These are phyloP conservation scores for Ailanthus altissimus DNA, from an alignment of 345 rosid genomes.

Conservation along the genomic window DNA sequence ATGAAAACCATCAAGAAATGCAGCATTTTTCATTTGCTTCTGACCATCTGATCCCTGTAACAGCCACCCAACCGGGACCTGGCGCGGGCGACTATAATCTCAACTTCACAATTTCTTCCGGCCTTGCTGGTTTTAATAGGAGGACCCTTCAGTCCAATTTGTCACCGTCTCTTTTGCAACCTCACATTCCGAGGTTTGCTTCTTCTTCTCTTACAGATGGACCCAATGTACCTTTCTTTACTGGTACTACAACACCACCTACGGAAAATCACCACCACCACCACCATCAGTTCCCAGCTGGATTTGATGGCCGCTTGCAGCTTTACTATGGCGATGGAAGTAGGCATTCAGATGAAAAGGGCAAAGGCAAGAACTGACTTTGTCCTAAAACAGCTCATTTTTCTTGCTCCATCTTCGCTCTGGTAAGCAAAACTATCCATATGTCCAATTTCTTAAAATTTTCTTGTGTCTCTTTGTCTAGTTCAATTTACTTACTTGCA, in stretches of 20 bases:
- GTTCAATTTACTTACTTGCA: background rate
- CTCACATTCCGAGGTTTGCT: slow-evolving; percentile 68
- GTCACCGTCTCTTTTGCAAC: slow-evolving; percentile 56
- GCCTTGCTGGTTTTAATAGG: slow-evolving; percentile 91
- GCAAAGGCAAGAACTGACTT: slow-evolving; percentile 74
- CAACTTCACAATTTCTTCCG: slow-evolving; percentile 79
- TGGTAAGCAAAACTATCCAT: slow-evolving; percentile 39
- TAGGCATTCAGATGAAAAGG: slow-evolving; percentile 75
- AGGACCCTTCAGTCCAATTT: slow-evolving; percentile 99
- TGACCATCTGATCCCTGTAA: slow-evolving; percentile 75
- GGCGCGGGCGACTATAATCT: slow-evolving; percentile 61
- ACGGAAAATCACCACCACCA: slow-evolving; percentile 69
- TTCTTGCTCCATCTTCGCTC: slow-evolving; percentile 37
- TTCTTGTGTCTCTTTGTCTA: background rate
- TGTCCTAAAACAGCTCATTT: slow-evolving; percentile 18
- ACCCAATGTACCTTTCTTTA: slow-evolving; percentile 68
- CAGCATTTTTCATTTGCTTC: slow-evolving; percentile 73
- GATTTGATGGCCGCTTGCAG: slow-evolving; percentile 62
- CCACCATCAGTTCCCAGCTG: slow-evolving; percentile 69
- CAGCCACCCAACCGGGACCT: slow-evolving; percentile 39
- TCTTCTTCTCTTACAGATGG: slow-evolving; percentile 56
- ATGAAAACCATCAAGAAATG: slow-evolving; percentile 58
- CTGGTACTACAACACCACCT: slow-evolving; percentile 59
- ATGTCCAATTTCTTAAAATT: background rate
- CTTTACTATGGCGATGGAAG: slow-evolving; percentile 75